phyloP scores from a whole-genome alignment of 441 rosid species.

The Adansonia gregorii region DNA sequence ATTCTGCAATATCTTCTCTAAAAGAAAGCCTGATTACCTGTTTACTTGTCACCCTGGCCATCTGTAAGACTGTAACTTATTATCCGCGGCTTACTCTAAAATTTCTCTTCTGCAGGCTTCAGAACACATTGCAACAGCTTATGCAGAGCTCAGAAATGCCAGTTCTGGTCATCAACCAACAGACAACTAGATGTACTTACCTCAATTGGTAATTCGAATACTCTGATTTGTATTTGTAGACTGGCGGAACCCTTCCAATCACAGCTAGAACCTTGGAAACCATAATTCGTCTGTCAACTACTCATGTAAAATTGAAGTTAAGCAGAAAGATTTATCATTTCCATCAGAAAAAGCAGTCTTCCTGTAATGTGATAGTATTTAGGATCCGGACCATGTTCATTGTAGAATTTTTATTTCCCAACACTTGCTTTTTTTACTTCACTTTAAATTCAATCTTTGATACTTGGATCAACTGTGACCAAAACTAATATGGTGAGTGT shows the following conservation, averaged over 20 bases:
- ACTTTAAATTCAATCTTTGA: slow-evolving; percentile 2
- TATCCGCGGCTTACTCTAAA: slow-evolving; percentile 10
- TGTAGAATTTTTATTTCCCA: neutral
- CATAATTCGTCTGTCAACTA: slow-evolving; percentile 93
- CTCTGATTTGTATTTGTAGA: slow-evolving; percentile 51
- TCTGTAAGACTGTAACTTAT: neutral
- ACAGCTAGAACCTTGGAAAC: slow-evolving; percentile 98
- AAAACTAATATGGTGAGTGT: slow-evolving; percentile 8
- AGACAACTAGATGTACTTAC: slow-evolving; percentile 9
- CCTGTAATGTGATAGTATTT: neutral
- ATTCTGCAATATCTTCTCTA: neutral
- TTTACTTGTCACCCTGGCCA: slow-evolving; percentile 5
- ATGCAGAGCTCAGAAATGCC: slow-evolving; percentile 88
- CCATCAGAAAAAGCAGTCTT: neutral
- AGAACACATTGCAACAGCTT: slow-evolving; percentile 85
- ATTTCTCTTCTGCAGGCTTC: slow-evolving; percentile 63
- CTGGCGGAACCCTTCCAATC: slow-evolving; percentile 97
- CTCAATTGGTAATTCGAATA: slow-evolving; percentile 18
- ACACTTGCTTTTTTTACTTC: neutral
- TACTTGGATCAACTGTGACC: slow-evolving; percentile 13
- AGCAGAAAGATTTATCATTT: slow-evolving; percentile 65
- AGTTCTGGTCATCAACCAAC: slow-evolving; percentile 43
- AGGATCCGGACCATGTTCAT: neutral
- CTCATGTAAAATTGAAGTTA: slow-evolving; percentile 93
- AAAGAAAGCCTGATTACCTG: neutral